Base-by-base conservation (phyloP, 352 stramenopile genomes). In the Pythium rishiriense region DNA sequence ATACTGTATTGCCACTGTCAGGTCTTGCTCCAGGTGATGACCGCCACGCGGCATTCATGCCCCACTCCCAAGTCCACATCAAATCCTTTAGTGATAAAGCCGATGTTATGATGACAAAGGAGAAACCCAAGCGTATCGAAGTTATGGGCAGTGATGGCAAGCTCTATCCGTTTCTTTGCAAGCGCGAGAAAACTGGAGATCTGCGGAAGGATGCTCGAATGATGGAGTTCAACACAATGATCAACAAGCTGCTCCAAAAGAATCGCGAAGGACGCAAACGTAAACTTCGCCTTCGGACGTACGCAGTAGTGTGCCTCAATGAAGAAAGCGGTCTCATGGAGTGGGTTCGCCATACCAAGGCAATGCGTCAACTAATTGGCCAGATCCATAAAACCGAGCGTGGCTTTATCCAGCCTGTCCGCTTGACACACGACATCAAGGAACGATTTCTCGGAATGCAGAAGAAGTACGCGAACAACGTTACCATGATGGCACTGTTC, bases 221-320 rank as follows among this genome's bases (percentile, higher is more conserved):
- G 76, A 99, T 99, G 94, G 98, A 99, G 75, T 98, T 99, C 56
- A 99, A 98, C 68, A 98, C 91, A 57, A 98, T 99, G 66, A 98
- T 99, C 49, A 99, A 99, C 83, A 96, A 98, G 55, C 78, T 99
- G n/a, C 86, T 99, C 57, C 78, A 95, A 39, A 88, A 87, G 59
- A 86, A 98, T 66, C 78, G 76, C 39, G 97, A 96, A 70, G 90
- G 85, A 0, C 81, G 90, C 14, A 93, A 95, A 59, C 87, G 94
- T 11, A 96, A 97, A 58, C 76, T 99, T 6, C 87, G 96, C 19
- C 75, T 99, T 33, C 89, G 97, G 0, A 99, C 98, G 10, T 99
- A 99, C 75, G 95, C 96, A 5, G 98, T 99, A 4, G 96, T 99
- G 15, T 99, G 97, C 75, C 81, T 99, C 52, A 98, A 98, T 61